Conservation (phyloP, 139 green algal species). For the Mesostigma viride region DNA sequence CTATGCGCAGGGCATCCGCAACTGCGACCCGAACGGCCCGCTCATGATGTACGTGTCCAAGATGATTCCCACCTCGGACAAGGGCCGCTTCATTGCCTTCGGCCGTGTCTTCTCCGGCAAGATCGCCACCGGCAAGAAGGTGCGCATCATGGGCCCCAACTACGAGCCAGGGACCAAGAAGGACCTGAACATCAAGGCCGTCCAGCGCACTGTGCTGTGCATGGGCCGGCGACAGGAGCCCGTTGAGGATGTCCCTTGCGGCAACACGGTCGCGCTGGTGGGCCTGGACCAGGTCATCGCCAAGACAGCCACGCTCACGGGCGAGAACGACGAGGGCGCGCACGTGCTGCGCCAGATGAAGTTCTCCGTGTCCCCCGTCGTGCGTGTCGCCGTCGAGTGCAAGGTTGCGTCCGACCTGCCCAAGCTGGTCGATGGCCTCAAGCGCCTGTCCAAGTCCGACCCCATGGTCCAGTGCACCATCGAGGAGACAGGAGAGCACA, state of each 20-base stretch:
- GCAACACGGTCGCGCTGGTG: slow-evolving; percentile 96
- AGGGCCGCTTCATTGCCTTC: slow-evolving; percentile 97
- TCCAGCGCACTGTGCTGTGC: slow-evolving; percentile 98
- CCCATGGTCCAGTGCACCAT: slow-evolving; percentile 97
- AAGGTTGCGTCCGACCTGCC: slow-evolving; percentile 92
- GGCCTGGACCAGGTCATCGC: slow-evolving; percentile 98
- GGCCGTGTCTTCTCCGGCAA: slow-evolving; percentile 92
- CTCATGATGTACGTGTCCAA: slow-evolving; percentile 99
- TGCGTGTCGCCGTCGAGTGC: slow-evolving; percentile 81
- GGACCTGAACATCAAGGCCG: slow-evolving; percentile 95
- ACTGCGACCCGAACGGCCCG: slow-evolving; percentile 86
- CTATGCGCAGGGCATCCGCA: slow-evolving; percentile 85
- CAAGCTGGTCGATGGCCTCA: slow-evolving; percentile 98
- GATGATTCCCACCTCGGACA: slow-evolving; percentile 96
- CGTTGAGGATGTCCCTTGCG: slow-evolving; percentile 94
- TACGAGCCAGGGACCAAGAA: slow-evolving; percentile 97
- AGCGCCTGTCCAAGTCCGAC: slow-evolving; percentile 93
- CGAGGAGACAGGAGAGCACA: slow-evolving; percentile 99
- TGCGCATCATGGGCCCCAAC: slow-evolving; percentile 99
- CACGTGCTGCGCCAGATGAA: slow-evolving; percentile 98
- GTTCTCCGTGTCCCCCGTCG: slow-evolving; percentile 94
- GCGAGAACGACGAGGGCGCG: slow-evolving; percentile 72
- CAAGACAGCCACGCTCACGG: slow-evolving; percentile 94
- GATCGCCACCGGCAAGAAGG: slow-evolving; percentile 82
- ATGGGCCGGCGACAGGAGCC: slow-evolving; percentile 95